phyloP scores from a whole-genome alignment of 768 basidiomycete genomes.

The Gloeopeniophorella convolvens region DNA sequence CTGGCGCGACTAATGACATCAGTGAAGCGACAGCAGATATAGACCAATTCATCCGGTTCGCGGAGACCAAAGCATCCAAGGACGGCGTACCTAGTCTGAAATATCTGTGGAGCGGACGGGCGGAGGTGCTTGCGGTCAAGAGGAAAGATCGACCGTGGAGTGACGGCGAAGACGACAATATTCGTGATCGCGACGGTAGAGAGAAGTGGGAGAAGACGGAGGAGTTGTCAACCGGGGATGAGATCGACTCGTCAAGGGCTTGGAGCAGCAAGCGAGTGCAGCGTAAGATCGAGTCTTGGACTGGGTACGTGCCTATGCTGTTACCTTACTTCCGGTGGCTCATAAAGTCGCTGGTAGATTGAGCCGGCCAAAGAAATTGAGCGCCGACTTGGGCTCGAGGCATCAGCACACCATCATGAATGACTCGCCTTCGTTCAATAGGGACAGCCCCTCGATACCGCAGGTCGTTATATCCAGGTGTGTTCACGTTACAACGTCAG shows the following conservation, averaged over 20 bases:
- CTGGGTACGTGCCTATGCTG: constrained; percentile 33
- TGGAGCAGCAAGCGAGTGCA: constrained; percentile 34
- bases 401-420: constrained; percentile 17
- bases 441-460: constrained; percentile 28
- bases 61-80: constrained; percentile 31
- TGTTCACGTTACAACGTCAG: constrained; percentile 11
- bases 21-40: constrained; percentile 43
- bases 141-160: constrained; percentile 33
- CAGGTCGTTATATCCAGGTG: constrained; percentile 38
- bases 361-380: constrained; percentile 30
- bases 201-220: constrained; percentile 27
- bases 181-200: constrained; percentile 29
- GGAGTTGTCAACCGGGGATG: constrained; percentile 23
- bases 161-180: constrained; percentile 34
- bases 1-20: constrained; percentile 16
- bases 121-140: constrained; percentile 26
- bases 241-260: constrained; percentile 27
- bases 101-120: constrained; percentile 33
- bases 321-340: not conserved
- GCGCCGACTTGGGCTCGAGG: constrained; percentile 26
- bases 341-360: constrained; percentile 16
- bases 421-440: constrained; percentile 20
- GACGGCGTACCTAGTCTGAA: constrained; percentile 30
- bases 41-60: constrained; percentile 40
- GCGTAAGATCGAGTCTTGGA: constrained; percentile 44